Conservation (phyloP, 176 grass and related monocot species). For the Eremochloa ophiuroides region DNA sequence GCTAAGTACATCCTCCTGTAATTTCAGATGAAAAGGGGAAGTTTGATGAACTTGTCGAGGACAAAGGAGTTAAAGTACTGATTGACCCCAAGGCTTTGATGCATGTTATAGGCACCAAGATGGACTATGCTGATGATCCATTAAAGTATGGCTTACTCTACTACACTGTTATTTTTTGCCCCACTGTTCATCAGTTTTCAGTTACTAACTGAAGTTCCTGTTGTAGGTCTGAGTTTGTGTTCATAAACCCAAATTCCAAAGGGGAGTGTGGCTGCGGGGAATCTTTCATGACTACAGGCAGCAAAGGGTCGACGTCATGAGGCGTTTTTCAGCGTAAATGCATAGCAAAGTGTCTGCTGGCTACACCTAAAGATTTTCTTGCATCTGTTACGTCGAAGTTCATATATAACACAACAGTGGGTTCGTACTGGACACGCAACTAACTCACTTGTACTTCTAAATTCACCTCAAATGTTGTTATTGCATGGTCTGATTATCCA, state of each 20-base stretch:
- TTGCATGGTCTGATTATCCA: not conserved
- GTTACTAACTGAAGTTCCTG: not conserved
- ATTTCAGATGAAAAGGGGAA: constrained; percentile 83
- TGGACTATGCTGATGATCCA: constrained; percentile 77
- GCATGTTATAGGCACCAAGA: constrained; percentile 95
- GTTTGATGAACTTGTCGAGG: constrained; percentile 83
- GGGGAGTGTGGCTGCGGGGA: constrained; percentile 88
- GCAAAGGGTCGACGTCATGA: constrained; percentile 43
- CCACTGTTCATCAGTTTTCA: not conserved
- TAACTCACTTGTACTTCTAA: not conserved
- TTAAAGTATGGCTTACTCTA: constrained; percentile 45
- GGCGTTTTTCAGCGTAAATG: not conserved
- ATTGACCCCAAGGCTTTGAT: constrained; percentile 90
- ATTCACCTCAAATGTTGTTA: not conserved
- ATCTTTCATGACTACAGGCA: constrained; percentile 78
- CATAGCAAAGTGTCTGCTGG: not conserved
- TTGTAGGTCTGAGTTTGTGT: constrained; percentile 83
- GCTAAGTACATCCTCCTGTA: not conserved
- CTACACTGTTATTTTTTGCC: not conserved
- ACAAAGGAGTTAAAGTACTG: constrained; percentile 88
- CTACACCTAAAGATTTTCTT: constrained; percentile 4
- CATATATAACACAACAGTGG: not conserved
- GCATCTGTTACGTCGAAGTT: not conserved
- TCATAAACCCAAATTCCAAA: constrained; percentile 88
- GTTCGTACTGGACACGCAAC: not conserved